phyloP scores from a whole-genome alignment of 2,329 filamentous ascomycete genomes.

The Hypoxylon sp. region DNA sequence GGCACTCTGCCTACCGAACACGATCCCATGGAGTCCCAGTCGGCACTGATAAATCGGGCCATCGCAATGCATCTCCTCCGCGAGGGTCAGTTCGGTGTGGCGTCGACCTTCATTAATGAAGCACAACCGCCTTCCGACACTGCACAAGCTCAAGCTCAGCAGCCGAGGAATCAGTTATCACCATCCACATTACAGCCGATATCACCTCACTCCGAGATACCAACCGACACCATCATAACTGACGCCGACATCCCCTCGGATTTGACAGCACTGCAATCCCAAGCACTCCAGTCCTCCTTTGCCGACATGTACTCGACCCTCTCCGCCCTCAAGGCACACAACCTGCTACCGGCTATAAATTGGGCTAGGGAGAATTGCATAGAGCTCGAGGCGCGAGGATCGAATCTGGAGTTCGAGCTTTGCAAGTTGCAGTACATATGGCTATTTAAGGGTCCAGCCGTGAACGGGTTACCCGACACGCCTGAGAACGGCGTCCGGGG shows the following conservation, averaged over 20 bases:
- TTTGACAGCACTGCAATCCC: conserved; percentile 70
- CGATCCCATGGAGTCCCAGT: conserved; percentile 81
- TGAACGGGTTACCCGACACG: conserved; percentile 67
- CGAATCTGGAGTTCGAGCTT: conserved; percentile 95
- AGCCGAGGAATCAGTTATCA: conserved; percentile 45
- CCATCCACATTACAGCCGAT: conserved; percentile 41
- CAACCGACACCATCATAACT: conserved; percentile 48
- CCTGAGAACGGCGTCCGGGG: conserved; percentile 66
- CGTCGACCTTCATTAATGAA: conserved; percentile 86
- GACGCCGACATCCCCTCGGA: conserved; percentile 58
- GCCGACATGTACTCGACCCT: conserved; percentile 92
- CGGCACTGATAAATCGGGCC: conserved; percentile 86
- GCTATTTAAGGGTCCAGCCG: conserved; percentile 76
- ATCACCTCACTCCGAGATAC: conserved; percentile 24
- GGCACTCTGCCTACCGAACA: conserved; percentile 81
- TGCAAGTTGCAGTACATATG: conserved; percentile 90
- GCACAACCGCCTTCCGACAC: conserved; percentile 55
- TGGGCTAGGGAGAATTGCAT: conserved; percentile 83
- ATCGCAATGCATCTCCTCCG: conserved; percentile 97
- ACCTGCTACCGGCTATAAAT: conserved; percentile 84
- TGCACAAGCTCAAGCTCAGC: conserved; percentile 3
- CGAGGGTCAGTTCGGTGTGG: conserved; percentile 92
- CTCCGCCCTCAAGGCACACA: conserved; percentile 77
- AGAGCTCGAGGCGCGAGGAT: conserved; percentile 82
- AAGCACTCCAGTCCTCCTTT: conserved; percentile 83